Evolutionary conservation across 208 protist species (phyloP), one percentile per base, ranked within the genome.

Genomic region (Leishmania lainsoni): DNA sequence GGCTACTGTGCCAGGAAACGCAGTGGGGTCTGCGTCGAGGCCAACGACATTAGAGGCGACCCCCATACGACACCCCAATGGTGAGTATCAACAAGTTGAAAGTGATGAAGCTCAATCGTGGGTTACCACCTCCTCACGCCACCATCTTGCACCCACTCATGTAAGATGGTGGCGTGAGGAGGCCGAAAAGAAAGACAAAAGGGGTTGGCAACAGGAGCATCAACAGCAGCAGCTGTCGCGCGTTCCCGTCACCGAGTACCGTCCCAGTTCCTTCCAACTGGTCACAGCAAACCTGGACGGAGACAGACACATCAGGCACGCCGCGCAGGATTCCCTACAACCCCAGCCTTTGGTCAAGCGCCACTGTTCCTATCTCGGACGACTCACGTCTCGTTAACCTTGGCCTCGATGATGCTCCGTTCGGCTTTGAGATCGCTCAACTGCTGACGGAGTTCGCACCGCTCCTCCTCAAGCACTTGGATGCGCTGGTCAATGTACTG

Each of bases 381-480:
- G 29, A 29, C 8, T 68, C 56, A 51, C 39, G 51, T 26, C 56
- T 63, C 75, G 22, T 68, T 26, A 56, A 76, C 63, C 65, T 77
- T 66, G 61, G 76, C 75, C 78, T 72, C 35, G 70, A 83, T 66
- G 84, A 86, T 66, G 63, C 56, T 63, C 3, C 56, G 72, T 56
- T 86, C 83, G 42, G 84, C 85, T 20, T 88, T 51, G 48, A 94
- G 75, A 35, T 82, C 83, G 54, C 79, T 84, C 75, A 89, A 79
- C 71, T 90, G 89, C 56, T 84, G 86, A 42, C 77, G 82, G 76
- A 96, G 75, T 70, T 88, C 80, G 17, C 76, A 32, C 72, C 78
- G 86, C 76, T 96, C 90, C 51, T 88, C 83, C 68, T 93, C 88
- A 14, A 94, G 84, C 14, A 88, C 79, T 29, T 84, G 75, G 51